Evolutionary conservation across 805 yeast species (phyloP).

Genomic region (Spathaspora gorwiae): DNA sequence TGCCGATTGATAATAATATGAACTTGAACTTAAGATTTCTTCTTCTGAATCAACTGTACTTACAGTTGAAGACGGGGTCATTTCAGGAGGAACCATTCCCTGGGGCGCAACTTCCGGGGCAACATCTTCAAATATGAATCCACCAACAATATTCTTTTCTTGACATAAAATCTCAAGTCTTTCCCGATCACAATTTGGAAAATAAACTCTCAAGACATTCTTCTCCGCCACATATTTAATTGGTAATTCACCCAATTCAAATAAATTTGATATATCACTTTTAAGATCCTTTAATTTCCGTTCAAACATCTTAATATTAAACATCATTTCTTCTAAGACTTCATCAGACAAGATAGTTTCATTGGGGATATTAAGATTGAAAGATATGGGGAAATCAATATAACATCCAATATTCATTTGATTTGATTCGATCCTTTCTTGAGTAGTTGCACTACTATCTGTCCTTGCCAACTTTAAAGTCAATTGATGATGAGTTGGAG

Average conservation of each 20-base stretch:
- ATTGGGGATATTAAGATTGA: constrained; percentile 24
- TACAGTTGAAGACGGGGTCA: background rate
- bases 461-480: constrained; percentile 16
- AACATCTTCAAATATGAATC: constrained; percentile 42
- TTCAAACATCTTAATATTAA: constrained; percentile 51
- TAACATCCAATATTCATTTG: constrained; percentile 22
- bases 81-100: background rate
- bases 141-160: constrained; percentile 58
- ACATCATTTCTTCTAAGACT: constrained; percentile 44
- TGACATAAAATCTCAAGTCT: constrained; percentile 53
- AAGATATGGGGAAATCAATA: constrained; percentile 30
- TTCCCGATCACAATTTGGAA: constrained; percentile 63
- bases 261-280: constrained; percentile 39
- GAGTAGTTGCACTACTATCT: constrained; percentile 15
- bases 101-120: background rate
- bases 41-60: background rate
- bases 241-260: constrained; percentile 66
- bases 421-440: constrained; percentile 11
- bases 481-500: constrained; percentile 18
- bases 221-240: constrained; percentile 42
- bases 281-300: constrained; percentile 39
- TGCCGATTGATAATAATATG: constrained; percentile 6
- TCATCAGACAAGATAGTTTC: constrained; percentile 30
- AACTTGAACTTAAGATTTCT: constrained; percentile 21
- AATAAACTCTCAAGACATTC: constrained; percentile 49